Evolutionary conservation across 2,329 filamentous ascomycete species (phyloP).

Genomic region (Aspergillus sp.): DNA sequence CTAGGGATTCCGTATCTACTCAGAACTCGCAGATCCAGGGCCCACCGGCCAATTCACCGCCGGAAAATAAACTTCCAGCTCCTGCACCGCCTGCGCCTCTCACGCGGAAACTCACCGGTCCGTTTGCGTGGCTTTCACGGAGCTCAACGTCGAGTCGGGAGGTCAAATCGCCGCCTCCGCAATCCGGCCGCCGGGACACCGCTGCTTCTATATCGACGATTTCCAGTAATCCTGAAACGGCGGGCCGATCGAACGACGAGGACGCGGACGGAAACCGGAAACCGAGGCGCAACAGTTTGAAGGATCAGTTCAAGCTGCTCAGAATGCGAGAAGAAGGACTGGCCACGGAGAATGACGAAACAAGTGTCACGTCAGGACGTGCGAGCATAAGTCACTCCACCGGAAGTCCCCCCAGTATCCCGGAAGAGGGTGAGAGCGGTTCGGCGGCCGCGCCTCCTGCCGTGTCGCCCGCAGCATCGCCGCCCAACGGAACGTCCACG

Average conservation of each 20-base stretch:
- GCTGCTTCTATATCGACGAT: conserved; percentile 76
- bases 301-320: conserved; percentile 76
- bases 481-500: conserved; percentile 57
- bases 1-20: conserved; percentile 32
- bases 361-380: conserved; percentile 47
- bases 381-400: conserved; percentile 44
- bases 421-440: conserved; percentile 47
- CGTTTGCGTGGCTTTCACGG: conserved; percentile 82
- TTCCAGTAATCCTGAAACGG: conserved; percentile 76
- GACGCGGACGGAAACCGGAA: conserved; percentile 55
- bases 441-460: conserved; percentile 26
- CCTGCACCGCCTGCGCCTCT: conserved; percentile 42
- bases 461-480: conserved; percentile 31
- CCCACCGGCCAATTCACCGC: conserved; percentile 63
- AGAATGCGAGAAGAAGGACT: conserved; percentile 72
- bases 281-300: conserved; percentile 63
- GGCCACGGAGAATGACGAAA: conserved; percentile 57
- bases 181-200: conserved; percentile 65
- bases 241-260: conserved; percentile 71
- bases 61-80: conserved; percentile 39
- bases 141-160: conserved; percentile 58
- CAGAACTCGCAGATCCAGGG: conserved; percentile 48
- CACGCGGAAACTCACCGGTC: conserved; percentile 75
- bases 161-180: conserved; percentile 54
- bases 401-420: conserved; percentile 49